Evolutionary conservation across 371 early-diverging fungal genomes (phyloP).

Genomic region (Mortierella sp.): DNA sequence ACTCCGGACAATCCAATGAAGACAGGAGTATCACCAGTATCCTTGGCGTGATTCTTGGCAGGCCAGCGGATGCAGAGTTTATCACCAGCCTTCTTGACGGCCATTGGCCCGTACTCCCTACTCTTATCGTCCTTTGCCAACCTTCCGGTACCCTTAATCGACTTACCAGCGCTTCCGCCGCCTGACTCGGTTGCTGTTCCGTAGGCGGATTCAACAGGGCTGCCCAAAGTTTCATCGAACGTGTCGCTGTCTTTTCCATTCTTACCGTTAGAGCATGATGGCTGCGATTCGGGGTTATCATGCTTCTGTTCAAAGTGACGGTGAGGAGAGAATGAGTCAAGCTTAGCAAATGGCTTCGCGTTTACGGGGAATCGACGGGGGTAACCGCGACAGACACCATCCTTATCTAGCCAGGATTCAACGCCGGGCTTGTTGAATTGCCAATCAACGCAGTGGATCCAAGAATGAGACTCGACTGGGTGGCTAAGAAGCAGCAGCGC

Average conservation of each 20-base stretch:
- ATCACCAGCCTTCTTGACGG: conserved; percentile 22
- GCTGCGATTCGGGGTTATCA: conserved; percentile 18
- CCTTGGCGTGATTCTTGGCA: conserved; percentile 54
- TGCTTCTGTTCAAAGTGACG: conserved; percentile 53
- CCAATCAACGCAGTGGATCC: conserved; percentile 49
- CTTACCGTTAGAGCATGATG: conserved; percentile 46
- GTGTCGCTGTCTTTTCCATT: conserved; percentile 39
- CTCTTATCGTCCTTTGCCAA: conserved; percentile 23
- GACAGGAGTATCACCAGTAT: conserved; percentile 20
- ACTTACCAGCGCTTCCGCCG: too few species aligned
- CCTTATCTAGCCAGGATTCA: conserved; percentile 36
- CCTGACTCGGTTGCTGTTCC: too few species aligned
- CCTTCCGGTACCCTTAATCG: too few species aligned
- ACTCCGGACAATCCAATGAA: conserved; percentile 30
- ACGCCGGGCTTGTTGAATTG: conserved; percentile 28
- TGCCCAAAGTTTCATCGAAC: conserved; percentile 30
- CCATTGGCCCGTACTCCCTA: conserved; percentile 28
- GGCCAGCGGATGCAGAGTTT: conserved; percentile 52
- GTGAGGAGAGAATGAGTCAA: conserved; percentile 48
- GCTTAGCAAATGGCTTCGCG: conserved; percentile 45
- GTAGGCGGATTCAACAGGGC: conserved; percentile 34
- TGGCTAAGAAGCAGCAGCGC: conserved; percentile 21
- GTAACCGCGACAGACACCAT: conserved; percentile 40
- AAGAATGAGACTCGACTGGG: conserved; percentile 40
- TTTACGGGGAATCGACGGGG: conserved; percentile 49